Evolutionary conservation across 1,139 yeast species (phyloP), one percentile per base, ranked within the genome.

Genomic region (Pichia sp.): DNA sequence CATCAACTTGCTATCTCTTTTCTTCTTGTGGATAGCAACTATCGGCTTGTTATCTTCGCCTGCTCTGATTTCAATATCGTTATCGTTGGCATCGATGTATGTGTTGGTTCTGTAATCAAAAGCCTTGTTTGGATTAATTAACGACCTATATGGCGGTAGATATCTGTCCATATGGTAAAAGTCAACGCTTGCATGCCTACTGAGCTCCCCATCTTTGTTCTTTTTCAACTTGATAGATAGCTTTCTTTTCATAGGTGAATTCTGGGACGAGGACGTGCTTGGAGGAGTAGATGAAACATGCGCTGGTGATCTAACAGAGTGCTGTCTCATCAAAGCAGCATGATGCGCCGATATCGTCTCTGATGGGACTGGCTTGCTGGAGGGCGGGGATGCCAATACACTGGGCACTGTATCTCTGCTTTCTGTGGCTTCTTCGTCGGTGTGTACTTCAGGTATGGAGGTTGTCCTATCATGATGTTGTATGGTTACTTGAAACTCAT

Each of bases 121-220:
- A 7, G 55, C 53, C 15, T 53, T 54, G 12, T 53, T 48, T 2
- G 68, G 68, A 22, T 63, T 58, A 27, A 65, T 48, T 37, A 65
- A 45, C 3, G 67, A 64, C 28, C 67, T 44, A 42, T 65, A 64
- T 2, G 68, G 67, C 4, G 67, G 67, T 18, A 63, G 49, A 43
- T 57, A 58, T 17, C 54, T 40, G 34, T 54, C 54, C 45, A 58
- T 47, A 34, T 56, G 59, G 33, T 59, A 58, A 28, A 40, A 46
- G 22, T 51, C 52, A 27, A 44, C 41, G 20, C 46, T 49, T 6
- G 50, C 17, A 5, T 24, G 43, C 18, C 45, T 44, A 33, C 42
- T 46, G 14, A 41, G 22, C 14, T 47, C 48, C 21, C 48, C 50
- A 31, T 39, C 34, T 10, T 28, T 36, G 28, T 35, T 40, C 18